Conservation (phyloP, 2,329 filamentous ascomycete genomes). For the Helotiales sp. region DNA sequence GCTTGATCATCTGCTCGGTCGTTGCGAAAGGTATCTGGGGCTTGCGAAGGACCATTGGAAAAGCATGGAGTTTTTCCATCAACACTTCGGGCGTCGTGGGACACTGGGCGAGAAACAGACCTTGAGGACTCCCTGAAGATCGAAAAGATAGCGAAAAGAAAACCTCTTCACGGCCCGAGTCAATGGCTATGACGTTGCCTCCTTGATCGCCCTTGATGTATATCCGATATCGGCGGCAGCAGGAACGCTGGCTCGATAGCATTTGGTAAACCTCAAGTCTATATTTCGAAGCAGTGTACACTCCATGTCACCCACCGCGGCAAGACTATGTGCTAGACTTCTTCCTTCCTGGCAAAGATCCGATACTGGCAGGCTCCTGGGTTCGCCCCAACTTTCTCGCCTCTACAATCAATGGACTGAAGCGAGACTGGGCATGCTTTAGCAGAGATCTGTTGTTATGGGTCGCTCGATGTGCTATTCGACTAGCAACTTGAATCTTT, state of each 20-base stretch:
- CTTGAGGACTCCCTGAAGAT: constrained; percentile 17
- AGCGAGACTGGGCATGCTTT: constrained; percentile 59
- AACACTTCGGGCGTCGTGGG: constrained; percentile 16
- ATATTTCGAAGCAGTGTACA: constrained; percentile 14
- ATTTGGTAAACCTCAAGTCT: constrained; percentile 23
- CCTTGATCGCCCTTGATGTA: constrained; percentile 10
- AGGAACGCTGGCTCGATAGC: constrained; percentile 24
- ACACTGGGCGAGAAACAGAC: constrained; percentile 1
- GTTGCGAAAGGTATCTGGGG: constrained; percentile 15
- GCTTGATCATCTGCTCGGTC: constrained; percentile 23
- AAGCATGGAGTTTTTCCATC: constrained; percentile 23
- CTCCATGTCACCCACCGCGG: constrained; percentile 13
- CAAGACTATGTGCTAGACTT: constrained; percentile 17
- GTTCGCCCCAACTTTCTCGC: constrained; percentile 24
- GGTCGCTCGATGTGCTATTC: constrained; percentile 25
- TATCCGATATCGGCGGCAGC: constrained; percentile 24
- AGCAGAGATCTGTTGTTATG: constrained; percentile 48
- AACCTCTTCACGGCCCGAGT: constrained; percentile 9
- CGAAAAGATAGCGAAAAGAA: constrained; percentile 9
- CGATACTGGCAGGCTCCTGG: constrained; percentile 21
- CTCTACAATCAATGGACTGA: constrained; percentile 50
- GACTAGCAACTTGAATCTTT: constrained; percentile 21
- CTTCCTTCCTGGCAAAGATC: constrained; percentile 15
- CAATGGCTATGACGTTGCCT: constrained; percentile 11
- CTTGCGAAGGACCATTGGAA: constrained; percentile 24